Evolutionary conservation across 2,329 filamentous ascomycete genomes (phyloP), one percentile per base, ranked within the genome.

Genomic region (Clonostachys chloroleuca): DNA sequence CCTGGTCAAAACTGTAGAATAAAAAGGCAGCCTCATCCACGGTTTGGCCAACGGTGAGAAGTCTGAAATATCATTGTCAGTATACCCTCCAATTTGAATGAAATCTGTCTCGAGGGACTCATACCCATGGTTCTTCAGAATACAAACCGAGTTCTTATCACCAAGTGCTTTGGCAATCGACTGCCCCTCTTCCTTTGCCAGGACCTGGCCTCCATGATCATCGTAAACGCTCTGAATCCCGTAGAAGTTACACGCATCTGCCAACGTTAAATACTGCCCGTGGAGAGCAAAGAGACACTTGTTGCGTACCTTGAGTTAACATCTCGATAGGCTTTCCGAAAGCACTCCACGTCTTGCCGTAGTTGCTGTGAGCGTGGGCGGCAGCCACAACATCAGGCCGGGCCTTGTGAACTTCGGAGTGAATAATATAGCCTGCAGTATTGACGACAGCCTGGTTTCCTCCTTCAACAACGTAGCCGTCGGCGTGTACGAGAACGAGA

Each of bases 11-110:
- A 5, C 82, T 65, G 4, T 80, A 80, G 58, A 87, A 89, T 47
- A 88, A 66, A 52, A 81, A 87, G 0, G 83, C 83, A 0, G 86
- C 85, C 63, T 89, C 86, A 51, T 86, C 86, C 3, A 89, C 83
- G 0, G 85, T 89, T 1, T 62, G 59, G 1, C 86, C 86, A 0
- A 84, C 81, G 0, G 84, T 87, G 40, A 89, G 60, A 5, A 89
- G 64, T 0, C 86, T 30, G 8, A 6, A 30, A 30, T 18, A 18
- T 18, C 18, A 10, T 30, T 10, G 9, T 30, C 24, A 30, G 5
- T 10, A 30, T 10, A 10, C 8, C 24, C 4, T 30, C 9, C 9
- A 30, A 30, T 9, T 30, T 30, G 10, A 10, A 3, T 4, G 24
- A 30, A 30, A 10, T 2, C 24, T 4, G 9, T 30, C 10, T 30